Base-by-base conservation (phyloP, 2,329 filamentous ascomycete species). In the Plectosphaerella sp. region DNA sequence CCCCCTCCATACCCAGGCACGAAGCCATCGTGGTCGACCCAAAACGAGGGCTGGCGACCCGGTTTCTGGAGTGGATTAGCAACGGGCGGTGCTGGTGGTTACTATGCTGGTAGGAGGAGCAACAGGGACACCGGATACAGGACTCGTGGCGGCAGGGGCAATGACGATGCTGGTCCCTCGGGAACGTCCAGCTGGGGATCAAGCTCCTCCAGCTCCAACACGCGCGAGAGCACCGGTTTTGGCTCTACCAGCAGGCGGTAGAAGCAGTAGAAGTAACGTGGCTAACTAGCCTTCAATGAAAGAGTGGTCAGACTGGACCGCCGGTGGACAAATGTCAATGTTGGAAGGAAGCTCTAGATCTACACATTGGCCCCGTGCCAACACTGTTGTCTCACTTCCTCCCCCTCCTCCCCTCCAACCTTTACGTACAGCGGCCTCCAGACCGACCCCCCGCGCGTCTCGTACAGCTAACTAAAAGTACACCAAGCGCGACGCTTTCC, bases 1-100 rank as follows among this genome's bases (percentile, higher is more conserved):
- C 80, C 81, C 28, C 80, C 81, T 39, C 80, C 81, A 6, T 77
- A 80, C 72, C 70, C 69, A 2, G 70, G 70, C 9, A 66, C 67
- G 2, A 77, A 78, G 50, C 66, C 67, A 7, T 63, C 62, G 11
- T 64, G 54, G 53, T 57, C 50, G 64, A 69, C 53, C 67, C 48
- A 43, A 28, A 41, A 24, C 10, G 22, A 80, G 55, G 74, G 75
- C 2, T 91, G 87, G 86, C 76, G 78, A 48, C 87, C 88, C 5
- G 88, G 88, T 1, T 91, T 91, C 69, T 91, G 87, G 87, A 80
- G 74, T 16, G 88, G 87, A 18, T 70, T 82, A n/a, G 77, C 80
- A 0, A 79, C 80, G 15, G 89, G 88, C 45, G 86, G 84, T 5
- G 87, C 87, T 1, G 87, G 86, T 3, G 84, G 77, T 1, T 90